These are phyloP conservation scores for Oryza longistaminata DNA, from an alignment of 176 grass and related monocot genomes.

Conservation along the genomic window DNA sequence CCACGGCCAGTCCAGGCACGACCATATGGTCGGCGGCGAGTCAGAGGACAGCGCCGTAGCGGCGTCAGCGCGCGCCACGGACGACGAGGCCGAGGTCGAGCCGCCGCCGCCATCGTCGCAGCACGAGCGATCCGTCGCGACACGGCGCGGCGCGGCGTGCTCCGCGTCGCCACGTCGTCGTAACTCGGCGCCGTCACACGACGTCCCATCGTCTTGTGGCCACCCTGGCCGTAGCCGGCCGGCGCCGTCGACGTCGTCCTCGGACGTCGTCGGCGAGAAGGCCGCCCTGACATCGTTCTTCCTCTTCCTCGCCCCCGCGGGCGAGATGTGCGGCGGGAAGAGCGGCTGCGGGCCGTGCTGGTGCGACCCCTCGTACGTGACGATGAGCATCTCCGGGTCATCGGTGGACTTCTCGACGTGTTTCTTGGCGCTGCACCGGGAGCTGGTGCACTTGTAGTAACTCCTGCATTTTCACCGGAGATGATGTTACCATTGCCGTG, in stretches of 20 bases:
- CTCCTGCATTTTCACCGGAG: constrained; percentile 40
- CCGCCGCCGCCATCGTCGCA: constrained; percentile 17
- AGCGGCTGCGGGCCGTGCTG: constrained; percentile 45
- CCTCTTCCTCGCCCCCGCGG: not conserved
- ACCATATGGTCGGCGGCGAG: constrained; percentile 27
- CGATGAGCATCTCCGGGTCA: constrained; percentile 51
- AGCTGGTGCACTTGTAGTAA: constrained; percentile 66
- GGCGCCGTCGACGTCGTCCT: not conserved
- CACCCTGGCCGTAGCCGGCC: not conserved
- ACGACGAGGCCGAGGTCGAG: constrained; percentile 1
- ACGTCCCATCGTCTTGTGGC: not conserved
- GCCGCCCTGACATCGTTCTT: not conserved
- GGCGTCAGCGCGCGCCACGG: not conserved
- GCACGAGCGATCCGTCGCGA: constrained; percentile 17
- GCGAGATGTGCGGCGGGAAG: not conserved
- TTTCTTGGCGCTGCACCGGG: constrained; percentile 64
- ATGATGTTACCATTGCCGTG: not conserved
- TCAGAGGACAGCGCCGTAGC: not conserved
- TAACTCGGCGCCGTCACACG: not conserved
- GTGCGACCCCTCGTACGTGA: constrained; percentile 66
- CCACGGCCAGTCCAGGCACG: constrained; percentile 30
- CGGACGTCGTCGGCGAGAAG: not conserved
- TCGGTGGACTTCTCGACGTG: constrained; percentile 66
- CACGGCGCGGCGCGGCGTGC: not conserved
- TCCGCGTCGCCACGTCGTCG: not conserved